Conservation (phyloP, 352 stramenopile genomes). For the Aphanomyces astaci region DNA sequence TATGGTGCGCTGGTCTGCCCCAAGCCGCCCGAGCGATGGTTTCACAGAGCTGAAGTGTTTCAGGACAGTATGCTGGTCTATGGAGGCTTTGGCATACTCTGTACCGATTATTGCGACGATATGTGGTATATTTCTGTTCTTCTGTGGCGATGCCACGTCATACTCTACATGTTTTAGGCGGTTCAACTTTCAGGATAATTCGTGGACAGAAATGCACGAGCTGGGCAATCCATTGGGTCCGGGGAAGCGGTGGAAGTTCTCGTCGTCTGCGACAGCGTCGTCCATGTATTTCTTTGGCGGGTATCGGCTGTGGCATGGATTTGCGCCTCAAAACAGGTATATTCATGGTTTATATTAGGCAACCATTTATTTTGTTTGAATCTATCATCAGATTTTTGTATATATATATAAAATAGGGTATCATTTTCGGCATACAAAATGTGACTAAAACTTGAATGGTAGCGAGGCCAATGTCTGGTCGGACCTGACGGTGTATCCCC, state of each 20-base stretch:
- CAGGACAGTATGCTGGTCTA: constrained; percentile 89
- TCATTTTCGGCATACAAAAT: too few species aligned
- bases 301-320: constrained; percentile 94
- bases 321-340: constrained; percentile 81
- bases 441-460: neutral
- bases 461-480: constrained; percentile 63
- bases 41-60: constrained; percentile 85
- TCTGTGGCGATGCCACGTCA: neutral
- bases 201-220: constrained; percentile 84
- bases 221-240: constrained; percentile 50
- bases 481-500: constrained; percentile 58
- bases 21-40: constrained; percentile 82
- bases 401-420: too few species aligned
- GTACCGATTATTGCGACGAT: constrained; percentile 95
- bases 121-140: constrained; percentile 55
- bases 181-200: constrained; percentile 86
- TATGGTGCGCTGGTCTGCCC: constrained; percentile 82
- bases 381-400: too few species aligned
- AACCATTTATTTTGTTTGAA: too few species aligned
- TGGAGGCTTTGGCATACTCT: constrained; percentile 88
- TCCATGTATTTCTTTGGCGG: constrained; percentile 86
- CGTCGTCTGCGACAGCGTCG: constrained; percentile 53
- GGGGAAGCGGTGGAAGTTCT: constrained; percentile 90
- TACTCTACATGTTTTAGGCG: constrained; percentile 25
- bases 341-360: too few species aligned